Conservation (phyloP, 257 asterid species). For the Solanum lycopersicoides region DNA sequence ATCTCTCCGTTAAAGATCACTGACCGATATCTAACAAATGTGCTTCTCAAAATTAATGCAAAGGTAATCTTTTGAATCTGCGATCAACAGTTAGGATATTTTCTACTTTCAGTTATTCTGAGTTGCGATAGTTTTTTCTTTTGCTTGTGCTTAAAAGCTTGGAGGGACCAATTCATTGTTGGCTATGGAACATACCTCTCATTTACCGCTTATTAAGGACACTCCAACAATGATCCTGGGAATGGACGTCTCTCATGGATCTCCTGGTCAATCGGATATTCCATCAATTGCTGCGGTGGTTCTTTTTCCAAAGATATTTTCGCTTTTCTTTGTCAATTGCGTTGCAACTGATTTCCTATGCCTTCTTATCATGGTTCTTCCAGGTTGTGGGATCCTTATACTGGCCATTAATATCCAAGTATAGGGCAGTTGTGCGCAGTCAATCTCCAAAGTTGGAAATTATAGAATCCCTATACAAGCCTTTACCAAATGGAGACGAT, state of each 20-base stretch:
- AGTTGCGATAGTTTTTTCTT: not conserved
- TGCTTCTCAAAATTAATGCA: conserved; percentile 87
- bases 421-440: conserved; percentile 85
- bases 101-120: not conserved
- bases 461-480: conserved; percentile 77
- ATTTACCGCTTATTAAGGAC: conserved; percentile 50
- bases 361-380: not conserved
- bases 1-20: conserved; percentile 61
- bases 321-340: not conserved
- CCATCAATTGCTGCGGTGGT: conserved; percentile 94
- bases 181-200: conserved; percentile 49
- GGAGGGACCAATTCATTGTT: conserved; percentile 90
- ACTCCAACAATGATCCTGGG: conserved; percentile 90
- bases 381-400: conserved; percentile 90
- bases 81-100: not conserved
- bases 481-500: conserved; percentile 79
- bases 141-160: conserved; percentile 32
- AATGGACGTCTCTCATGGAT: conserved; percentile 92
- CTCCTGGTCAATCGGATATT: conserved; percentile 71
- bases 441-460: conserved; percentile 81
- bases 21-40: conserved; percentile 72
- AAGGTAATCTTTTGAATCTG: conserved; percentile 42
- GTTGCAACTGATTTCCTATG: not conserved
- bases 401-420: conserved; percentile 90
- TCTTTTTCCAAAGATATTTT: conserved; percentile 10